Percentiles rank a stretch among this genome's conserved stretches.
Evolutionary conservation across 1,284 basidiomycete species (phyloP).

Genomic region (Wolfiporia cocos): DNA sequence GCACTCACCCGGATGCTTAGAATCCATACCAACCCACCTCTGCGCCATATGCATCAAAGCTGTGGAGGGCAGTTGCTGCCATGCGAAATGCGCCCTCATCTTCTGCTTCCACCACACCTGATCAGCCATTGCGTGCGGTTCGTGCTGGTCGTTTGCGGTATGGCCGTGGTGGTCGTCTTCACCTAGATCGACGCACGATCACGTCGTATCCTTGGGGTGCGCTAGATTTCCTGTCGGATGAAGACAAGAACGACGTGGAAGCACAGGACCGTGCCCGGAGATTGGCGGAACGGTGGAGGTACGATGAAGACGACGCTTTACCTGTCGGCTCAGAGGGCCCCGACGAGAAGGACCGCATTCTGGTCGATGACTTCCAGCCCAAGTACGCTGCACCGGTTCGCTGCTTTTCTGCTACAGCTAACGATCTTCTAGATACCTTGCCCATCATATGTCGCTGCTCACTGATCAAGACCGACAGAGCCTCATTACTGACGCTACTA

Average conservation of each 20-base stretch:
- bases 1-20: slow-evolving; percentile 28
- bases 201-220: slow-evolving; percentile 6
- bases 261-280: slow-evolving; percentile 33
- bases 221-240: slow-evolving; percentile 6
- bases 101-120: slow-evolving; percentile 24
- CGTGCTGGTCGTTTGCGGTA: slow-evolving; percentile 67
- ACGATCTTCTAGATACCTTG: slow-evolving; percentile 40
- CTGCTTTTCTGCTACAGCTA: background rate
- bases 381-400: slow-evolving; percentile 35
- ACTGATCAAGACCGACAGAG: slow-evolving; percentile 37
- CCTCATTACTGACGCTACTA: slow-evolving; percentile 38
- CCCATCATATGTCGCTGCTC: slow-evolving; percentile 50
- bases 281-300: slow-evolving; percentile 62
- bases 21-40: slow-evolving; percentile 55
- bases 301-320: slow-evolving; percentile 59
- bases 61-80: slow-evolving; percentile 57
- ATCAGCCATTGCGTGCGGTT: slow-evolving; percentile 26
- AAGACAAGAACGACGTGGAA: slow-evolving; percentile 34
- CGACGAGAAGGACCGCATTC: slow-evolving; percentile 61
- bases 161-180: slow-evolving; percentile 78
- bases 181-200: slow-evolving; percentile 64
- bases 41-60: slow-evolving; percentile 41
- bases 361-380: slow-evolving; percentile 66
- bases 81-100: slow-evolving; percentile 28
- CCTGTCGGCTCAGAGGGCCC: slow-evolving; percentile 50